These are phyloP conservation scores for Simplicillium sp. DNA, from an alignment of 2,329 filamentous ascomycete genomes.

Conservation along the genomic window DNA sequence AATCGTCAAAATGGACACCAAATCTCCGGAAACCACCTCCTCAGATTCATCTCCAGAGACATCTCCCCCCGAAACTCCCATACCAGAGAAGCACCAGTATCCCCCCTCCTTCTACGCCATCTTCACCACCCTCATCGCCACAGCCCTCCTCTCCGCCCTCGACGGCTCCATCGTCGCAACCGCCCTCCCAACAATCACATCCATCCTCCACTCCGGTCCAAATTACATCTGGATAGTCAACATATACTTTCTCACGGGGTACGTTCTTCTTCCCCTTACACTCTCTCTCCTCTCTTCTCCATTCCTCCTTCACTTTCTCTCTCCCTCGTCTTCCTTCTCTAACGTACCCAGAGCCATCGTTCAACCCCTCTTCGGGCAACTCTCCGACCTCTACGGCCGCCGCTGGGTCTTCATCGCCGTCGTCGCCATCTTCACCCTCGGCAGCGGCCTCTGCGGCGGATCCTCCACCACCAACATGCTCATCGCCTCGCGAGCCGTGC, in stretches of 20 bases:
- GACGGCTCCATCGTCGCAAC: constrained; percentile 12
- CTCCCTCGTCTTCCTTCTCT: too few relatives aligned
- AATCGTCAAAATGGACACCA: too few relatives aligned
- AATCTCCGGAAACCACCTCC: too few relatives aligned
- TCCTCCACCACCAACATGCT: constrained; percentile 30
- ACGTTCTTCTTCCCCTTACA: background rate
- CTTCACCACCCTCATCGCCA: constrained; percentile 6
- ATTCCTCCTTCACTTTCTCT: too few relatives aligned
- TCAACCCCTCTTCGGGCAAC: constrained; percentile 35
- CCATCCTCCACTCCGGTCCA: constrained; percentile 4
- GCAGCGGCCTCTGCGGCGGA: constrained; percentile 38
- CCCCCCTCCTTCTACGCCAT: background rate
- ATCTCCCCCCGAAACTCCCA: too few relatives aligned
- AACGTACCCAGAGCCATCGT: constrained; percentile 17
- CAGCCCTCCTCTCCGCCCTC: constrained; percentile 10
- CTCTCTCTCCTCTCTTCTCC: too few relatives aligned
- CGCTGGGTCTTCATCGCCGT: constrained; percentile 24
- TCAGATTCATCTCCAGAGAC: too few relatives aligned
- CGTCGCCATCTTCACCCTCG: constrained; percentile 36
- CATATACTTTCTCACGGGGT: constrained; percentile 10
- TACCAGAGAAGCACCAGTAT: too few relatives aligned
- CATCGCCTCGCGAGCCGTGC: constrained; percentile 34
- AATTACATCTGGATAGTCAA: constrained; percentile 14
- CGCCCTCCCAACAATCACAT: constrained; percentile 12
- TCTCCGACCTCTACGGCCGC: constrained; percentile 40